Evolutionary conservation across 352 stramenopile genomes (phyloP).

Genomic region (Pythium scleroteichum): DNA sequence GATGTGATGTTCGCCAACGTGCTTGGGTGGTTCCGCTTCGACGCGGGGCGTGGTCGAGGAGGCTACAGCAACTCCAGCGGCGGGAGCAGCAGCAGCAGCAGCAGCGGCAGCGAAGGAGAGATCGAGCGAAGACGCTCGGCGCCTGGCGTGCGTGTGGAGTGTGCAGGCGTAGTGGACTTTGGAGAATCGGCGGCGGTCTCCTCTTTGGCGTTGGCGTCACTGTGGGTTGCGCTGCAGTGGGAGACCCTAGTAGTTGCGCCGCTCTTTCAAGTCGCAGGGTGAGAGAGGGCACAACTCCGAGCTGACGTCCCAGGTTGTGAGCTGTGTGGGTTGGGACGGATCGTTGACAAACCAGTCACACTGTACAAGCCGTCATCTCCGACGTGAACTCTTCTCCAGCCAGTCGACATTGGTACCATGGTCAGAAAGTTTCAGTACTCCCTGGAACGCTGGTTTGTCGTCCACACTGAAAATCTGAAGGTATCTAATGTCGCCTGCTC

Average conservation of each 20-base stretch:
- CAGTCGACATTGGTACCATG: too few relatives aligned
- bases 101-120: conserved; percentile 26
- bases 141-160: conserved; percentile 51
- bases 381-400: too few relatives aligned
- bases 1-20: conserved; percentile 28
- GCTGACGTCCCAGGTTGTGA: too few relatives aligned
- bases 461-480: background rate
- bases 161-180: conserved; percentile 59
- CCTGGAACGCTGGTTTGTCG: background rate
- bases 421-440: too few relatives aligned
- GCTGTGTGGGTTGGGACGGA: background rate
- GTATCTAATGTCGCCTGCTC: background rate
- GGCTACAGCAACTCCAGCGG: conserved; percentile 11
- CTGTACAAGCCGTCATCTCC: too few relatives aligned
- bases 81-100: conserved; percentile 23
- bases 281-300: background rate
- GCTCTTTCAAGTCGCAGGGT: conserved; percentile 42
- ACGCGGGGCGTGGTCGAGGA: conserved; percentile 3
- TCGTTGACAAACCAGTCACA: background rate
- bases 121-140: conserved; percentile 19
- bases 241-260: conserved; percentile 63
- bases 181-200: conserved; percentile 48
- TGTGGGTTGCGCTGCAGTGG: conserved; percentile 67
- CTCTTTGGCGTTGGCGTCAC: conserved; percentile 55
- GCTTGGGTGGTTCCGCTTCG: conserved; percentile 32